phyloP scores from a whole-genome alignment of 371 early-diverging fungal genomes.

The Rhizopus microsporus region DNA sequence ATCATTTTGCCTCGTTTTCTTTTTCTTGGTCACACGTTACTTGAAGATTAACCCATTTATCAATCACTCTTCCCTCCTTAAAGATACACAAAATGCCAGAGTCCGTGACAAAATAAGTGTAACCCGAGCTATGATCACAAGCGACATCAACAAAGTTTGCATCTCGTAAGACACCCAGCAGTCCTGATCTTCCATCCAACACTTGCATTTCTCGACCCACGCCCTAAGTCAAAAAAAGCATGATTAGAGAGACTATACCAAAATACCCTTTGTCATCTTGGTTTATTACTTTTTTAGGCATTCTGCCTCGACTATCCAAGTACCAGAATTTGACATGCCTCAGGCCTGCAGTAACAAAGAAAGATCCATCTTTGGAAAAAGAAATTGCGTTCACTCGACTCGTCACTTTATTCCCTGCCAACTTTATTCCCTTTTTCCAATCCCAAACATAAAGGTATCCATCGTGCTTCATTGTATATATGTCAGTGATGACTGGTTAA shows the following conservation, averaged over 20 bases:
- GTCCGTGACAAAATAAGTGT: constrained; percentile 63
- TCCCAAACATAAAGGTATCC: constrained; percentile 84
- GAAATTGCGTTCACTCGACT: constrained; percentile 66
- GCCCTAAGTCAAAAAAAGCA: constrained; percentile 17
- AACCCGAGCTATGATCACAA: constrained; percentile 57
- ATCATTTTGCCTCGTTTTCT: no score
- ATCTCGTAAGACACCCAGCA: constrained; percentile 67
- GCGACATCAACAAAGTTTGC: constrained; percentile 74
- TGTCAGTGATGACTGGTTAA: neutral
- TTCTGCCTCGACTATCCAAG: constrained; percentile 53
- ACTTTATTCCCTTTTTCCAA: constrained; percentile 68
- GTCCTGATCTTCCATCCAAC: constrained; percentile 75
- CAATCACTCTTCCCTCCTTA: constrained; percentile 64
- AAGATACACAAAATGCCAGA: constrained; percentile 72
- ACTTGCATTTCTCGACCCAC: constrained; percentile 54
- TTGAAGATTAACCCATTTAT: constrained; percentile 82
- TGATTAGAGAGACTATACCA: neutral
- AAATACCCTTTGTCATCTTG: neutral
- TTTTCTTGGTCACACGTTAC: constrained; percentile 24
- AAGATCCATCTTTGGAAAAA: constrained; percentile 68
- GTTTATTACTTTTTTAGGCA: constrained; percentile 41
- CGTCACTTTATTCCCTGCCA: constrained; percentile 73
- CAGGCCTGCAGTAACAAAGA: constrained; percentile 80
- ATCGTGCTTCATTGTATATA: constrained; percentile 64
- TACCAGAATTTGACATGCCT: constrained; percentile 86